Evolutionary conservation across 768 basidiomycete genomes (phyloP).

Genomic region (Tephrocybe sp.): DNA sequence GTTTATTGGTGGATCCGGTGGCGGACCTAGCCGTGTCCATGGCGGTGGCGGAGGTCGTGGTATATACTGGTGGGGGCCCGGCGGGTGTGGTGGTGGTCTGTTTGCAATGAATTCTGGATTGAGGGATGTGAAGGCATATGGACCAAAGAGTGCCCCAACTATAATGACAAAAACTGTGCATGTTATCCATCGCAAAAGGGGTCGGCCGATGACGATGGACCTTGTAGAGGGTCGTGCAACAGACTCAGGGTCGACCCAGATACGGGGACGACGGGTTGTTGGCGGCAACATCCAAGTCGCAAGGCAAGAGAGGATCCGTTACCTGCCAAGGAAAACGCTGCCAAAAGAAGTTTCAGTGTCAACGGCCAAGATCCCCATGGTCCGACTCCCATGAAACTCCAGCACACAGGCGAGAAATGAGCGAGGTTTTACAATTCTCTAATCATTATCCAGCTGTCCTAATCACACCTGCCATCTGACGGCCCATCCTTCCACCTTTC

Average conservation of each 20-base stretch:
- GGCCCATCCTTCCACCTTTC: slow-evolving; percentile 95
- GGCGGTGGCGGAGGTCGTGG: slow-evolving; percentile 9
- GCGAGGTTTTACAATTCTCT: too few relatives aligned
- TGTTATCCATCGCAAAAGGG: slow-evolving; percentile 24
- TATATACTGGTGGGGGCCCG: background rate
- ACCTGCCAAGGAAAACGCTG: background rate
- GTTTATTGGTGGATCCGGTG: background rate
- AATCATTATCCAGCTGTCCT: slow-evolving; percentile 1
- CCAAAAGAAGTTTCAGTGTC: background rate
- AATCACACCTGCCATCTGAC: slow-evolving; percentile 86
- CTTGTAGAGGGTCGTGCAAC: slow-evolving; percentile 1
- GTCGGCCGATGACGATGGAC: slow-evolving; percentile 14
- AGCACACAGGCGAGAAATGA: background rate
- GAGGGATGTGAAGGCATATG: slow-evolving; percentile 1
- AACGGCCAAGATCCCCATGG: too few relatives aligned
- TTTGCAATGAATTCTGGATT: background rate
- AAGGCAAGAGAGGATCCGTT: background rate
- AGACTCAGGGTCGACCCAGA: slow-evolving; percentile 17
- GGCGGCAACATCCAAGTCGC: background rate
- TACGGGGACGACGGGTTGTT: slow-evolving; percentile 15
- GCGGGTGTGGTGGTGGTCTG: slow-evolving; percentile 7
- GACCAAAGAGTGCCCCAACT: slow-evolving; percentile 19
- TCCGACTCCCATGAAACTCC: too few relatives aligned
- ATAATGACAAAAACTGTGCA: slow-evolving; percentile 19
- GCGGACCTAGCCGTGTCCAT: slow-evolving; percentile 7